Evolutionary conservation across 2,329 filamentous ascomycete genomes (phyloP).

Genomic region (Pseudofabraea citricarpa): DNA sequence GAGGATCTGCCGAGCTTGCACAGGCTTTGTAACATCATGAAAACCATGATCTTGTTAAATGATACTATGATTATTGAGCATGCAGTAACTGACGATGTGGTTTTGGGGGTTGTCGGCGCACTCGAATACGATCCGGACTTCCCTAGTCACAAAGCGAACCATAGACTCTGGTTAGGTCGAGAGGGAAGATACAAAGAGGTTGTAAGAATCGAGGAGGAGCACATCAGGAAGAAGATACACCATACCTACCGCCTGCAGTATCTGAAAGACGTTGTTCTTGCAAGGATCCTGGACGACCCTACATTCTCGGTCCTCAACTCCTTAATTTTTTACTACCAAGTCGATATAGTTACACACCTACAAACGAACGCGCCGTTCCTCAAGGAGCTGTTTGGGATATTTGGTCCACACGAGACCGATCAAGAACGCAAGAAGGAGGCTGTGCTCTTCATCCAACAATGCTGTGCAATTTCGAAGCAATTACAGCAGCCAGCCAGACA

Average conservation of each 20-base stretch:
- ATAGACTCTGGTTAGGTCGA: conserved; percentile 86
- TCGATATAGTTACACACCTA: conserved; percentile 95
- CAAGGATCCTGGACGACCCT: conserved; percentile 92
- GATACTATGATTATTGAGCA: conserved; percentile 93
- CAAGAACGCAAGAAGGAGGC: conserved; percentile 82
- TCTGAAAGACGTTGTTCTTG: conserved; percentile 95
- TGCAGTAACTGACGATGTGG: conserved; percentile 82
- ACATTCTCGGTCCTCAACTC: conserved; percentile 98
- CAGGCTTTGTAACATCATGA: conserved; percentile 95
- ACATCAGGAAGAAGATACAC: conserved; percentile 85
- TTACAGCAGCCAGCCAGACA: conserved; percentile 79
- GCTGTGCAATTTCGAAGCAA: conserved; percentile 90
- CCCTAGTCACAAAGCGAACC: conserved; percentile 94
- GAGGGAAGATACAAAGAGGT: conserved; percentile 94
- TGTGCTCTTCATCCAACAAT: conserved; percentile 94
- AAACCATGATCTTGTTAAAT: conserved; percentile 89
- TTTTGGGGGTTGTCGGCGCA: conserved; percentile 89
- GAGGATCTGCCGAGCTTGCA: conserved; percentile 85
- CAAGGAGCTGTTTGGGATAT: conserved; percentile 82
- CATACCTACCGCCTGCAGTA: conserved; percentile 95
- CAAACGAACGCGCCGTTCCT: conserved; percentile 76
- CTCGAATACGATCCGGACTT: conserved; percentile 98
- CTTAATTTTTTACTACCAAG: conserved; percentile 97
- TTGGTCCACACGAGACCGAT: conserved; percentile 60
- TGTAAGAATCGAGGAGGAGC: conserved; percentile 79